Percentiles rank a stretch among this genome's conserved stretches.
Evolutionary conservation across 73 alveolate genomes (phyloP).

Genomic region (Paramecium caudatum): DNA sequence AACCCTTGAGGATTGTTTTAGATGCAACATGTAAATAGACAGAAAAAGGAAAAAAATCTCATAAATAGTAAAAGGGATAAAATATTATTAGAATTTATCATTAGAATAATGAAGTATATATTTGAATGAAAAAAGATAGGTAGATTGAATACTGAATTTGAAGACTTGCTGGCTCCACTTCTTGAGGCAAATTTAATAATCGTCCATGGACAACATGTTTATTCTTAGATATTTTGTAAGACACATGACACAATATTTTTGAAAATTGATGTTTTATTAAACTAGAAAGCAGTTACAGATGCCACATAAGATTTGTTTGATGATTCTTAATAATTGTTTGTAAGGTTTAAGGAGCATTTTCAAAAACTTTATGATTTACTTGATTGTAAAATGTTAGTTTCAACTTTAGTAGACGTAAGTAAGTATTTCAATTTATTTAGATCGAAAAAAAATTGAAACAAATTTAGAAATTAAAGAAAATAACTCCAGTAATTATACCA

Average conservation of each 20-base stretch:
- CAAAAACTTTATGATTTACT: conserved; percentile 14
- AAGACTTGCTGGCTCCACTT: neutral
- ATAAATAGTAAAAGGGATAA: neutral
- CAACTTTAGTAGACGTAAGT: neutral
- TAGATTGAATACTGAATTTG: conserved; percentile 34
- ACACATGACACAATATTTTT: conserved; percentile 14
- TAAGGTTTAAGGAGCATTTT: neutral
- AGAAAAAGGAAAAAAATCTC: conserved; percentile 18
- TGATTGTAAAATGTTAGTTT: neutral
- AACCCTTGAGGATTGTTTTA: neutral
- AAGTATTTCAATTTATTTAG: too few relatives aligned
- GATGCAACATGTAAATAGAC: neutral
- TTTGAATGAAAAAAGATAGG: conserved; percentile 5
- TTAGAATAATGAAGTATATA: neutral
- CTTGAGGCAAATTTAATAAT: neutral
- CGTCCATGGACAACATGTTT: too few relatives aligned
- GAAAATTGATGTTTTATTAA: conserved; percentile 22
- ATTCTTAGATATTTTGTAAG: neutral
- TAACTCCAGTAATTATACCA: neutral
- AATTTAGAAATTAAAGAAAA: neutral
- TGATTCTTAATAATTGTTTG: neutral
- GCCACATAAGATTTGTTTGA: conserved; percentile 30
- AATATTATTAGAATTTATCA: neutral
- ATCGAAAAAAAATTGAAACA: conserved; percentile 17
- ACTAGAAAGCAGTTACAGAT: conserved; percentile 17